A percentile compares a stretch with the other conserved stretches of the same genome.
phyloP scores from a whole-genome alignment of 2,329 filamentous ascomycete species.

The Neonectria hederae region DNA sequence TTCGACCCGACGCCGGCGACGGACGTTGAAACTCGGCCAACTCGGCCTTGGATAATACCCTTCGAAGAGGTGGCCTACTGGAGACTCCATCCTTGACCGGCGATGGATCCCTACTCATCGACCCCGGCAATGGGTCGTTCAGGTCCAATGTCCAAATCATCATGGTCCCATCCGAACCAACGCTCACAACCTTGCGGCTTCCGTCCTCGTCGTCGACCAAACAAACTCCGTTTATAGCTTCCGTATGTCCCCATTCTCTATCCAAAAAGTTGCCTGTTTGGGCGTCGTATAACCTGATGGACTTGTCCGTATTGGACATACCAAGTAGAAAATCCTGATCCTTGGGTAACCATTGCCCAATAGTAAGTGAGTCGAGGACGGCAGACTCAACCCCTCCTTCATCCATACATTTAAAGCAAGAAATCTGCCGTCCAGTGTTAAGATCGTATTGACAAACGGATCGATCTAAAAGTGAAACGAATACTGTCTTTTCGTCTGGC shows the following conservation, averaged over 20 bases:
- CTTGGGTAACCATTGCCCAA: constrained; percentile 64
- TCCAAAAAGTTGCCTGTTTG: constrained; percentile 81
- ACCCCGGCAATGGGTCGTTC: constrained; percentile 53
- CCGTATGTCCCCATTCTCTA: constrained; percentile 94
- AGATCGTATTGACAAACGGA: constrained; percentile 71
- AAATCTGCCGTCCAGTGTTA: constrained; percentile 72
- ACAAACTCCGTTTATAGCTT: constrained; percentile 87
- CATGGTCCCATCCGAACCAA: constrained; percentile 81
- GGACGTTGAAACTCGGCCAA: constrained; percentile 79
- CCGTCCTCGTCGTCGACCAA: constrained; percentile 70
- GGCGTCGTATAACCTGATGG: constrained; percentile 86
- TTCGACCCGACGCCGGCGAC: constrained; percentile 56
- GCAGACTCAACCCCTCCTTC: constrained; percentile 83
- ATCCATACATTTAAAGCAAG: constrained; percentile 85
- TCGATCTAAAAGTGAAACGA: constrained; percentile 69
- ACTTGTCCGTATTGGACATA: constrained; percentile 96
- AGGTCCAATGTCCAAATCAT: constrained; percentile 78
- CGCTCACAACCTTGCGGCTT: constrained; percentile 72
- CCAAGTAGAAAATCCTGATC: constrained; percentile 77
- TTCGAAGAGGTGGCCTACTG: constrained; percentile 78
- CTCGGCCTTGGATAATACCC: constrained; percentile 87
- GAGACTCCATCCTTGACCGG: constrained; percentile 63
- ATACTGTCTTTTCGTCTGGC: constrained; percentile 66
- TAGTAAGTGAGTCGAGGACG: constrained; percentile 80
- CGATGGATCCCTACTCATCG: constrained; percentile 62